Evolutionary conservation across 768 basidiomycete genomes (phyloP), one percentile per base, ranked within the genome.

Genomic region (Podaxis pistillaris): DNA sequence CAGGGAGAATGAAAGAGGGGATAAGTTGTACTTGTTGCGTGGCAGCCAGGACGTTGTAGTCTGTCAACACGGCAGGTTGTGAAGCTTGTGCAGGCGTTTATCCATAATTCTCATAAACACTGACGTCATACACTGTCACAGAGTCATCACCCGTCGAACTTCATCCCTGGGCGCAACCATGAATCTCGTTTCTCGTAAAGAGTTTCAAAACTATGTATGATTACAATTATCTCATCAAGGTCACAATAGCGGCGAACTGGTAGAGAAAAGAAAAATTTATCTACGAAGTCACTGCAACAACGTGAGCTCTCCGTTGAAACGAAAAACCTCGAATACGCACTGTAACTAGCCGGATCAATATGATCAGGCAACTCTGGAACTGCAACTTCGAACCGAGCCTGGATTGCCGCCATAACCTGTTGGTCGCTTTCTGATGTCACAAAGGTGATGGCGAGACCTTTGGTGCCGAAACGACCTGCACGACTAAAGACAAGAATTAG

Each of bases 391-490:
- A 99, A 99, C 67, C 97, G 80, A 44, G 93, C 88, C 76, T 99
- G 97, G 68, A 99, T 98, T 28, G 90, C 85, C 44, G 88, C 83
- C 88, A 99, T 92, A 63, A 99, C 96, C 75, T 93, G 91, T 73
- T 92, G 87, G 71, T 99, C 97, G 64, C 82, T 86, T 57, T 98
- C 96, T 19, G 90, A 92, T 3, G 96, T 87, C 46, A 98, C 93
- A 71, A 96, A 99, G 0, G 96, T 98, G 74, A 98, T 93, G 17
- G 96, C 96, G 49, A 99, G 89, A 83, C 97, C 97, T 77, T 98
- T 98, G 37, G 97, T 99, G 67, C 97, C 97, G 76, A 99, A 99
- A 65, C 97, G 94, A 67, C 97, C 97, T 67, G 97, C 97, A 80
- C 97, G 96, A 67, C 94, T 92, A 66, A 19, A 46, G 44, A 15